Conservation (phyloP, 2,329 filamentous ascomycete species). For the Xylaria sp. region DNA sequence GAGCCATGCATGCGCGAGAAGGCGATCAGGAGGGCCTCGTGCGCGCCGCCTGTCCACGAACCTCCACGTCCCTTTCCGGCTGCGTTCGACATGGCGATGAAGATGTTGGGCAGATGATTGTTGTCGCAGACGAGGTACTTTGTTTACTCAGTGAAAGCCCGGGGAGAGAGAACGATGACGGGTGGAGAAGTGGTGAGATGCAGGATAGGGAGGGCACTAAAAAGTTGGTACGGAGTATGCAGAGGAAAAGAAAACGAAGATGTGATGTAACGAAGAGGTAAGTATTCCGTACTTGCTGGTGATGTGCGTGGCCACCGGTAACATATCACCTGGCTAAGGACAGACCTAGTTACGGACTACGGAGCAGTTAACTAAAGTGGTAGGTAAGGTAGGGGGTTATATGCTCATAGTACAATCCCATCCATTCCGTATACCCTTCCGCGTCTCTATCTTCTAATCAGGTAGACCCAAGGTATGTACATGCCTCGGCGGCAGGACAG, state of each 20-base stretch:
- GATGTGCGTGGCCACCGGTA: background rate
- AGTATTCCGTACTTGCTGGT: background rate
- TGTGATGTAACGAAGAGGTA: background rate
- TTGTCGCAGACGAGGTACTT: background rate
- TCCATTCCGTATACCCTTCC: background rate
- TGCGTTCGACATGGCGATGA: constrained; percentile 5
- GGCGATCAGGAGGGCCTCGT: constrained; percentile 6
- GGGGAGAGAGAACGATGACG: background rate
- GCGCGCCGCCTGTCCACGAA: constrained; percentile 6
- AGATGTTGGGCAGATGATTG: background rate
- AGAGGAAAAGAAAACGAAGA: background rate
- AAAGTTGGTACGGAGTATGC: background rate
- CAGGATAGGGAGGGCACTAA: background rate
- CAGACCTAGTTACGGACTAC: background rate
- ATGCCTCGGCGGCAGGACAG: no score
- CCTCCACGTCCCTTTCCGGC: background rate
- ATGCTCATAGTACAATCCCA: no score
- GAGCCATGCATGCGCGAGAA: constrained; percentile 8
- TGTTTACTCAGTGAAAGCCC: background rate
- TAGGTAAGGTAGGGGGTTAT: no score
- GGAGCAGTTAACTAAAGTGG: no score
- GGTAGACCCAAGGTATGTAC: no score
- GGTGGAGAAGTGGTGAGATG: background rate
- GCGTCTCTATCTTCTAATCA: no score
- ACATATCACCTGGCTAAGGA: background rate